Evolutionary conservation across 805 yeast genomes (phyloP).

Genomic region (Tetrapisispora fleetii): DNA sequence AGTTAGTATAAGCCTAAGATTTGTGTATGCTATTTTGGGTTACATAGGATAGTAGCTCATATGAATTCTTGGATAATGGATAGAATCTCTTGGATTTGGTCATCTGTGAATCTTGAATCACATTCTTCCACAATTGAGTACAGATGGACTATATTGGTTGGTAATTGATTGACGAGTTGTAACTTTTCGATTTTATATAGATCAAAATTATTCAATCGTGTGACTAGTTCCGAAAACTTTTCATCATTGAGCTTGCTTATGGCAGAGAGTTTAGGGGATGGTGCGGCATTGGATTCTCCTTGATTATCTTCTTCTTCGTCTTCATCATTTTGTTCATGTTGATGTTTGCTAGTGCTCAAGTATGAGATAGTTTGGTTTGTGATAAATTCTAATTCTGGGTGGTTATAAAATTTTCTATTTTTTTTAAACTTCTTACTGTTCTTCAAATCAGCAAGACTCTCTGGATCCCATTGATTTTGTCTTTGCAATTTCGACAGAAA

Average conservation of each 20-base stretch:
- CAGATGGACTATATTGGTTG: constrained; percentile 68
- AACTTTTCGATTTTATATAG: constrained; percentile 76
- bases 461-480: constrained; percentile 29
- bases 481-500: constrained; percentile 38
- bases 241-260: constrained; percentile 22
- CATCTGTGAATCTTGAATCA: constrained; percentile 72
- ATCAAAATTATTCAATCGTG: constrained; percentile 32
- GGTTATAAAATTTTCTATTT: constrained; percentile 19
- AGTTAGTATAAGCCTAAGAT: not conserved
- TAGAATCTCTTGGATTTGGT: constrained; percentile 49
- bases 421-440: constrained; percentile 18
- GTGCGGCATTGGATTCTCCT: constrained; percentile 10
- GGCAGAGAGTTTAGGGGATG: constrained; percentile 15
- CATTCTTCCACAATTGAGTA: constrained; percentile 85
- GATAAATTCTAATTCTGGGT: constrained; percentile 30
- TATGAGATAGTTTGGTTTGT: constrained; percentile 28
- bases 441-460: constrained; percentile 4
- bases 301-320: constrained; percentile 7
- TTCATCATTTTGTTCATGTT: constrained; percentile 12
- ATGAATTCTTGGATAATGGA: constrained; percentile 39
- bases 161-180: constrained; percentile 74
- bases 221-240: constrained; percentile 25
- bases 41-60: not conserved
- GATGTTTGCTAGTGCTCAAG: constrained; percentile 15
- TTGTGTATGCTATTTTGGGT: not conserved